Base-by-base conservation (phyloP, 106 monocot species). In the Phalaenopsis aphrodite region DNA sequence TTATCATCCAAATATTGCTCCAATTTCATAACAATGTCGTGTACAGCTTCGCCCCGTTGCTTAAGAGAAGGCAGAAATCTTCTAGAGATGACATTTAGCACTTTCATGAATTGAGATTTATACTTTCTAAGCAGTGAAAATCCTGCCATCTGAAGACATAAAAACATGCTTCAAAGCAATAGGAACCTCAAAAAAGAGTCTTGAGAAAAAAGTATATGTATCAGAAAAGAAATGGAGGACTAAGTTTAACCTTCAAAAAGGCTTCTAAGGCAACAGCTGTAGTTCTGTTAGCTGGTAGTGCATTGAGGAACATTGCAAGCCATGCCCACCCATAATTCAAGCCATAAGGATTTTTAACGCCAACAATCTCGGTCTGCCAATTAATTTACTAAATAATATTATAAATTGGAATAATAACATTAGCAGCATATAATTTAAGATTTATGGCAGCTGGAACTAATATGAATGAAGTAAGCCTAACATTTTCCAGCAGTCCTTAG, bases 321-420 rank as follows among this genome's bases (percentile, higher is more conserved):
- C 97, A 98, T 66, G 82, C 84, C 97, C 97, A 98, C 55, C 97
- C 97, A 79, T 94, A 89, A 67, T 85, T 85, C 77, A 98, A 77
- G 21, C 94, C 94, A 83, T 91, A 84, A 45, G 90, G 90, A 78
- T 94, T 90, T 75, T 68, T 80, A 19, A 92, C 39, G 58, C 86
- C 89, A 24, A 75, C 77, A 43, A 87, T 88, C 68, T 94, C 92
- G 15, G 90, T 90, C 94, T 96, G 92, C 72, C 80, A 84, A 71
- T 46, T 10, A 10, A 52, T 12, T 52, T 52, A 52, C 10, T 52
- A 52, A 1, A 52, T 52, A 3, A 1, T 52, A 52, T 52, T 10
- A 12, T 52, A 2, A 52, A 3, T 15, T 3, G 11, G 15, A 12
- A 52, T 12, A 10, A 14, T 52, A 52, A 52, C 14, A 30, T 30